phyloP scores from a whole-genome alignment of 495 filamentous ascomycete species.

The Penicillium psychrofluorescens region DNA sequence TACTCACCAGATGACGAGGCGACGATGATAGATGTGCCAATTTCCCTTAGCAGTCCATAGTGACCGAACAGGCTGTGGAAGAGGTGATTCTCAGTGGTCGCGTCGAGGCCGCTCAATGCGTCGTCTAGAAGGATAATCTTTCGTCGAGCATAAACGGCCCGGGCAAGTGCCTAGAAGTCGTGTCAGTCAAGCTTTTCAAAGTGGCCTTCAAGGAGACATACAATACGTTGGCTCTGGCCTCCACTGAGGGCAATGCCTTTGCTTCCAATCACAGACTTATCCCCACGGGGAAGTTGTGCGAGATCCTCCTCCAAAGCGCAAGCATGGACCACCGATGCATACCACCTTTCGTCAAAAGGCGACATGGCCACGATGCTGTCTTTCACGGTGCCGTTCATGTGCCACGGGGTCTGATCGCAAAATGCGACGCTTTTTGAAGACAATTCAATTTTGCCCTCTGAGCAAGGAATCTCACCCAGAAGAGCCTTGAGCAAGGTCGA shows the following conservation, averaged over 20 bases:
- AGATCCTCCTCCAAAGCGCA: constrained; percentile 55
- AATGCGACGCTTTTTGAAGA: constrained; percentile 37
- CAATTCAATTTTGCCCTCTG: constrained; percentile 33
- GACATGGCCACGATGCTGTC: constrained; percentile 52
- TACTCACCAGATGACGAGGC: constrained; percentile 38
- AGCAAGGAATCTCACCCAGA: constrained; percentile 45
- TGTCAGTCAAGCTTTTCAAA: neutral
- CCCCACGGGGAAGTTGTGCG: constrained; percentile 43
- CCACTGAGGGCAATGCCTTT: constrained; percentile 59
- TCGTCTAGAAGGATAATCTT: constrained; percentile 52
- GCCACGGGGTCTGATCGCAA: constrained; percentile 47
- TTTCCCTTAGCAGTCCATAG: constrained; percentile 45
- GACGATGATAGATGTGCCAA: constrained; percentile 44
- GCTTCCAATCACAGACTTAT: constrained; percentile 55
- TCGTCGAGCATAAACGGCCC: constrained; percentile 51
- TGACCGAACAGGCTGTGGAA: constrained; percentile 49
- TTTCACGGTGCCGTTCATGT: constrained; percentile 51
- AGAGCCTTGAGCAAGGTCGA: constrained; percentile 50
- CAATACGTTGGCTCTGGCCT: constrained; percentile 60
- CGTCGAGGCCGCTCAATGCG: constrained; percentile 54
- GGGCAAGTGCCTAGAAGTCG: constrained; percentile 37
- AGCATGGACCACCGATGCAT: constrained; percentile 55
- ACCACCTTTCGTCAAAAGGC: constrained; percentile 50
- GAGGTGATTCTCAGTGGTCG: constrained; percentile 51
- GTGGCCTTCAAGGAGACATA: constrained; percentile 9